Conservation (phyloP, 73 alveolate species). For the Urostyla sp. region DNA sequence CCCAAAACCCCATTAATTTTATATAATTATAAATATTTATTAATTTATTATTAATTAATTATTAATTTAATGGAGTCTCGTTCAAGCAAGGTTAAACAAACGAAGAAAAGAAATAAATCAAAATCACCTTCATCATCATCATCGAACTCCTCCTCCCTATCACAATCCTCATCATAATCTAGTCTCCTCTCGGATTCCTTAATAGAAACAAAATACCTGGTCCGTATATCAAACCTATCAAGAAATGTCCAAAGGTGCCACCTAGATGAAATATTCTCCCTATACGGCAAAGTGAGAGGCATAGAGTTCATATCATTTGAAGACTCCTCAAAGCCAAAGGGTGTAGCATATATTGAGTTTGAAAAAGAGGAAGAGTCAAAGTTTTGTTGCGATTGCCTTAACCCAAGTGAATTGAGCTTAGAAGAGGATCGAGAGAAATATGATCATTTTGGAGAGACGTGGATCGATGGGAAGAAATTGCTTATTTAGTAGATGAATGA, state of each 20-base stretch:
- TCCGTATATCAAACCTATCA: slow-evolving; percentile 8
- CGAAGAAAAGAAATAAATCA: too few species aligned
- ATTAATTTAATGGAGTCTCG: too few species aligned
- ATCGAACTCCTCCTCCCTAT: neutral
- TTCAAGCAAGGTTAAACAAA: too few species aligned
- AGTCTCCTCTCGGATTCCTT: neutral
- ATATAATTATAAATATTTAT: too few species aligned
- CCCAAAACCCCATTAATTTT: too few species aligned
- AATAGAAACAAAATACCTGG: neutral
- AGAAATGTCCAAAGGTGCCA: slow-evolving; percentile 7
- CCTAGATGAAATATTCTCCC: slow-evolving; percentile 3
- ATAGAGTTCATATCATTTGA: neutral
- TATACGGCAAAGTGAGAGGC: neutral
- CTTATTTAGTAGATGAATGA: too few species aligned
- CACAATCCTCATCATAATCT: neutral
- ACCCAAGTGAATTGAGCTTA: neutral
- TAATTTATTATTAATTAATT: too few species aligned
- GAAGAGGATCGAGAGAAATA: neutral
- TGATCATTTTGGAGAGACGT: slow-evolving; percentile 9
- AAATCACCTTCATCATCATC: neutral
- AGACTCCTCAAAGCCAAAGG: slow-evolving; percentile 29
- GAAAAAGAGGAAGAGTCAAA: slow-evolving; percentile 44
- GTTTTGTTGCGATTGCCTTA: slow-evolving; percentile 6
- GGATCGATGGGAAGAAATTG: slow-evolving; percentile 54
- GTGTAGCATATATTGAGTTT: slow-evolving; percentile 50